These are phyloP conservation scores for Gaultheria prostrata DNA, from an alignment of 148 eudicot genomes.

Conservation along the genomic window DNA sequence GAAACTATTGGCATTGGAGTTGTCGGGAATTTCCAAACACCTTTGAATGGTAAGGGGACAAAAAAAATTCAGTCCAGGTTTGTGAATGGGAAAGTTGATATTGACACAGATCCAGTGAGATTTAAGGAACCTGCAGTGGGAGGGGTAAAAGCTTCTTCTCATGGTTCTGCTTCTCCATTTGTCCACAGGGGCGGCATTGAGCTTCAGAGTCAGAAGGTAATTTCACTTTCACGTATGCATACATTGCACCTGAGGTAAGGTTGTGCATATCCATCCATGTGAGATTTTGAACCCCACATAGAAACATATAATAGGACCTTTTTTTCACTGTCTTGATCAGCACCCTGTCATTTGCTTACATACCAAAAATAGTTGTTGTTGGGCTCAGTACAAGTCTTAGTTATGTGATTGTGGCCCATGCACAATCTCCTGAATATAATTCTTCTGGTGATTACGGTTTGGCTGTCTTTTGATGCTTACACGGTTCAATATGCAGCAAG, in stretches of 20 bases:
- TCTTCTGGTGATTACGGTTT: conserved; percentile 10
- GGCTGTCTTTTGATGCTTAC: conserved; percentile 1
- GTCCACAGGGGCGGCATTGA: conserved; percentile 25
- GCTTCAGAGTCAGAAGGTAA: conserved; percentile 35
- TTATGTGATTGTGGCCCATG: background rate
- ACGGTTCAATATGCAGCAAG: conserved; percentile 24
- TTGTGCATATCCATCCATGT: background rate
- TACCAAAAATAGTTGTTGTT: background rate
- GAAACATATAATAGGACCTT: background rate
- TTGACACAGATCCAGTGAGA: conserved; percentile 19
- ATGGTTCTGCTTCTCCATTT: conserved; percentile 32
- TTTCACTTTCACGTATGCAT: background rate
- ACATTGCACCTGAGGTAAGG: background rate
- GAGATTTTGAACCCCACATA: background rate
- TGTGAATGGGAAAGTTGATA: conserved; percentile 20
- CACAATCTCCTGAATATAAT: conserved; percentile 10
- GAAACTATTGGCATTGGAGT: conserved; percentile 22
- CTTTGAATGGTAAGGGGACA: conserved; percentile 20
- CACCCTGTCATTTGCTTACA: background rate
- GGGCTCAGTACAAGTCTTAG: background rate
- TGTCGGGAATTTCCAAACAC: conserved; percentile 23
- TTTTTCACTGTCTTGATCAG: background rate
- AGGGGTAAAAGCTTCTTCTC: conserved; percentile 18
- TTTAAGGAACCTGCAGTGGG: conserved; percentile 10
- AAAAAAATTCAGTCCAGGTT: conserved; percentile 7